Evolutionary conservation across 441 rosid genomes (phyloP).

Genomic region (Flueggea neowawraea): DNA sequence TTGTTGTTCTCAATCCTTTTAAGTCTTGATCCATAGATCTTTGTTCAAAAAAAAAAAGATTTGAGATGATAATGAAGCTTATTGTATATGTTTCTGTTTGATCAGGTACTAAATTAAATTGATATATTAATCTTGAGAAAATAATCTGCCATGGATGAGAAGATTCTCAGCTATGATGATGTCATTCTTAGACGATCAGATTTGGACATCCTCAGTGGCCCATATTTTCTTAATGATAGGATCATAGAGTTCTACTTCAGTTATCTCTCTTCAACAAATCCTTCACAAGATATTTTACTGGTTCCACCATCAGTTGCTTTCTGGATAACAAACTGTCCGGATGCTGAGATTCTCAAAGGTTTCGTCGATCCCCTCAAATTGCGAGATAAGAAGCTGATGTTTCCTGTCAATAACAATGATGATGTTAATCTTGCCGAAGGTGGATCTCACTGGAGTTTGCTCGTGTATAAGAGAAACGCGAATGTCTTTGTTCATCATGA

Average conservation of each 20-base stretch:
- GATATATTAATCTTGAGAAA: not conserved
- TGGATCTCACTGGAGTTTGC: constrained; percentile 87
- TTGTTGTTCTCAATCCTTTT: too few species aligned
- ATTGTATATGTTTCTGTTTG: not conserved
- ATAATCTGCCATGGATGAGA: constrained; percentile 4
- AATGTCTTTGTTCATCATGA: constrained; percentile 79
- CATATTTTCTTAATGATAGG: constrained; percentile 58
- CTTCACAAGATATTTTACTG: constrained; percentile 45
- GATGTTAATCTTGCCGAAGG: constrained; percentile 74
- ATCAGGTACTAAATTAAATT: not conserved
- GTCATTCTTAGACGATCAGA: constrained; percentile 83
- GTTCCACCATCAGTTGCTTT: constrained; percentile 70
- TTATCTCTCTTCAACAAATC: constrained; percentile 47
- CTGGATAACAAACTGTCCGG: constrained; percentile 70
- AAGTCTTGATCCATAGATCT: too few species aligned
- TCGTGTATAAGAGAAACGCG: constrained; percentile 49
- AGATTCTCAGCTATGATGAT: constrained; percentile 46
- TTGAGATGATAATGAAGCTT: too few species aligned
- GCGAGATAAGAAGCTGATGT: constrained; percentile 45
- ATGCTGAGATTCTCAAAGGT: constrained; percentile 44
- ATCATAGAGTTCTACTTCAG: constrained; percentile 85
- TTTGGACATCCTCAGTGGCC: constrained; percentile 60
- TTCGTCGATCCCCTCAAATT: constrained; percentile 55
- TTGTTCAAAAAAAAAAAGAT: too few species aligned
- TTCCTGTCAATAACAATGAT: constrained; percentile 69